Percentiles rank a stretch among this genome's conserved stretches.
Evolutionary conservation across 106 monocot genomes (phyloP).

Genomic region (Phalaenopsis equestris): DNA sequence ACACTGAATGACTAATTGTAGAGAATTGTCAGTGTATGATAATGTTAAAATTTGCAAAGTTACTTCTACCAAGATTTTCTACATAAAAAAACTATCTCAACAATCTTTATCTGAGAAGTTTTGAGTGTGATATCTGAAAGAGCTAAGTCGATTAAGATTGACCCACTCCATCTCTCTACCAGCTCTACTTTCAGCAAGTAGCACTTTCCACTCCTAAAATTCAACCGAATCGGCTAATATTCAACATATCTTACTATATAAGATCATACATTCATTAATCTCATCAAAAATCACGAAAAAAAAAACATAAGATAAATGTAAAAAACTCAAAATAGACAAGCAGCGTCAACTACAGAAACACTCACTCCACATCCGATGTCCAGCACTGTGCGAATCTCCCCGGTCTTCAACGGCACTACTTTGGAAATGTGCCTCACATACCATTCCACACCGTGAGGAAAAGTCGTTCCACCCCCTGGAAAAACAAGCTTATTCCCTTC

Average conservation of each 20-base stretch:
- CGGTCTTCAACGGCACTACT: slow-evolving; percentile 41
- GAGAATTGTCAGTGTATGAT: too few species aligned
- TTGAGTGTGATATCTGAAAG: too few species aligned
- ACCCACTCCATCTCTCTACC: too few species aligned
- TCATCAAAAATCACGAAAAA: not conserved
- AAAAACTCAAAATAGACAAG: not conserved
- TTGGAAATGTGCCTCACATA: slow-evolving; percentile 52
- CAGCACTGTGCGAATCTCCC: slow-evolving; percentile 58
- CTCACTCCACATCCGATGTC: slow-evolving; percentile 84
- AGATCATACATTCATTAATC: not conserved
- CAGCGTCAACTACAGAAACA: not conserved
- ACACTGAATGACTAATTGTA: too few species aligned
- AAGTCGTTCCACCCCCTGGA: slow-evolving; percentile 83
- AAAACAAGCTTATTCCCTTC: slow-evolving; percentile 72
- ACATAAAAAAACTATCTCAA: too few species aligned
- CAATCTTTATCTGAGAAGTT: too few species aligned
- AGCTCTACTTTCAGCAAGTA: too few species aligned
- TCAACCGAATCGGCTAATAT: not conserved
- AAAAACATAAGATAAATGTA: not conserved
- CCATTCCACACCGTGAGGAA: slow-evolving; percentile 47
- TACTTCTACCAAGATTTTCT: too few species aligned
- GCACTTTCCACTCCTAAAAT: too few species aligned
- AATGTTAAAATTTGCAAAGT: too few species aligned
- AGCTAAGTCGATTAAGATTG: too few species aligned
- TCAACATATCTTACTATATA: not conserved